phyloP scores from a whole-genome alignment of 169 alveolate genomes.

The Plasmodium gonderi region DNA sequence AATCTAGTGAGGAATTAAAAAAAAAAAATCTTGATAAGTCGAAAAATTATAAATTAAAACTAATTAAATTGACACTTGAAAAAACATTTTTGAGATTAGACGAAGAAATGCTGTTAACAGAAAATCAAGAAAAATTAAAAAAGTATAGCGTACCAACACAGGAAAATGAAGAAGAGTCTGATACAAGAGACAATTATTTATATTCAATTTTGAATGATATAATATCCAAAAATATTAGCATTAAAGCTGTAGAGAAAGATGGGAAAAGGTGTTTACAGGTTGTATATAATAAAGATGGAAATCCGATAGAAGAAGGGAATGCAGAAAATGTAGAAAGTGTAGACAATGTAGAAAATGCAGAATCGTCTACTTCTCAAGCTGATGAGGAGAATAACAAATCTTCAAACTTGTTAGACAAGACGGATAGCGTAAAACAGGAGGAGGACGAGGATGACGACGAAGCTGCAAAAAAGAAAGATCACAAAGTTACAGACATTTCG shows the following conservation, averaged over 20 bases:
- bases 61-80: constrained; percentile 70
- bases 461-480: constrained; percentile 30
- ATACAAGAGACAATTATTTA: constrained; percentile 76
- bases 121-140: constrained; percentile 67
- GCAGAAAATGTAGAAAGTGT: background rate
- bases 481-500: too few species aligned
- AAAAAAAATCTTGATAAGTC: constrained; percentile 52
- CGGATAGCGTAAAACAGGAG: constrained; percentile 66
- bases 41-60: constrained; percentile 56
- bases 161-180: constrained; percentile 79
- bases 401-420: background rate
- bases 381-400: background rate
- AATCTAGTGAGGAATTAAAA: constrained; percentile 55
- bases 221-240: constrained; percentile 78
- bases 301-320: constrained; percentile 58
- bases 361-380: background rate
- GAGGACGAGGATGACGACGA: constrained; percentile 70
- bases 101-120: constrained; percentile 79
- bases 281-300: constrained; percentile 77
- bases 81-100: constrained; percentile 82
- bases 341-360: constrained; percentile 24
- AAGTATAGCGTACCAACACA: constrained; percentile 76
- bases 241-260: constrained; percentile 79
- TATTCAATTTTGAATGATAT: constrained; percentile 79
- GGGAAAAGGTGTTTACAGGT: constrained; percentile 81